Evolutionary conservation across 2,329 filamentous ascomycete genomes (phyloP), one percentile per base, ranked within the genome.

Genomic region (Hymenoscyphus fructigenus): DNA sequence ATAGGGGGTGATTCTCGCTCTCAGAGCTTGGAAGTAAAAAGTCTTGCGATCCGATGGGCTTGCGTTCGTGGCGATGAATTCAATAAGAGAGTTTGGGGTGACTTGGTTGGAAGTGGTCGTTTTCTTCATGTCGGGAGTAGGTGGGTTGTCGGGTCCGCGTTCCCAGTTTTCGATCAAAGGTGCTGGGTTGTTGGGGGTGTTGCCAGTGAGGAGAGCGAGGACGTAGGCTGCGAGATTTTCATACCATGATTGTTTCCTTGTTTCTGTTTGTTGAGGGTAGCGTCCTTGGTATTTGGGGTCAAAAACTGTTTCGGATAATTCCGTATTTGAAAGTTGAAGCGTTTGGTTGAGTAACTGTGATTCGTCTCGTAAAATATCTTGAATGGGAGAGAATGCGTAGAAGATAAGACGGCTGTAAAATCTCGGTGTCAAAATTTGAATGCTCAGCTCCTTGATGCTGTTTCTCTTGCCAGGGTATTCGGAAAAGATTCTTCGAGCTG

Each of bases 401-500:
- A 84, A 81, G 0, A 87, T 80, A 58, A 91, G 87, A 32, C 88
- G 83, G 14, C 84, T 82, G 77, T 92, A 92, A 72, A 92, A 92
- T 0, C 78, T 79, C 0, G 89, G 88, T 0, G 86, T 88, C 23
- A 89, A 75, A 4, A 91, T 78, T 61, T 82, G 83, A 58, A 91
- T 77, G 55, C 84, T 83, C 5, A 90, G 60, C 75, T 65, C 50
- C 26, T 81, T 76, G 2, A 66, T 65, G 2, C 61, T 60, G 1
- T 65, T 47, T 56, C 20, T 32, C 15, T 55, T 36, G 10, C 12
- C 57, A n/a, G 57, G 41, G 2, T 66, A 60, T 14, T 58, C 61
- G 10, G 44, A 61, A 17, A 56, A 29, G 0, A 69, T 61, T 1
- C 70, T 60, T 12, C 65, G 61, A 15, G 75, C 74, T 2, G 69